These are phyloP conservation scores for Xylariaceae sp. DNA, from an alignment of 2,329 filamentous ascomycete species.

Conservation along the genomic window DNA sequence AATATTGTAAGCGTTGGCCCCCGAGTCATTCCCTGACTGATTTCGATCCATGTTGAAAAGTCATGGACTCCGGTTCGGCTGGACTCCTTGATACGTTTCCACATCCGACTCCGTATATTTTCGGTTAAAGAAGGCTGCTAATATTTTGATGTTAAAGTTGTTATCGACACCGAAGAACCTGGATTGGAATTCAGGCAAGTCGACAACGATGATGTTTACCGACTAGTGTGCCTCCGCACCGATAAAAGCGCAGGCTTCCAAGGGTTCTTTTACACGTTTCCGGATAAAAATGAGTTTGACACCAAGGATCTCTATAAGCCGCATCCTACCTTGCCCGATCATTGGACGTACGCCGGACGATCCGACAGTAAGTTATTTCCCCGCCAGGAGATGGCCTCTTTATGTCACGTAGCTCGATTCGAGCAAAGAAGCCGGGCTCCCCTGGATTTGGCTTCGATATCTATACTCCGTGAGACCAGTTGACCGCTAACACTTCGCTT, in stretches of 20 bases:
- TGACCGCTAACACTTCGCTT: neutral
- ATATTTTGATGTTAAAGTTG: conserved; percentile 24
- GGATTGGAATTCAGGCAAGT: conserved; percentile 40
- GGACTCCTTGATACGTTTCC: neutral
- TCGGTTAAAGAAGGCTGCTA: neutral
- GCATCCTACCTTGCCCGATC: conserved; percentile 37
- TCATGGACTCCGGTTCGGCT: no score
- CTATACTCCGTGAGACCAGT: no score
- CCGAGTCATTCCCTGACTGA: no score
- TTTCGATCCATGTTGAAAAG: neutral
- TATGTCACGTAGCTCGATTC: no score
- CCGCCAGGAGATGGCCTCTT: neutral
- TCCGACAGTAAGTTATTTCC: conserved; percentile 34
- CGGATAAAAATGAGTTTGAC: conserved; percentile 37
- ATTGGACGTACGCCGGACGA: conserved; percentile 39
- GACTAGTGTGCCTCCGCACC: conserved; percentile 39
- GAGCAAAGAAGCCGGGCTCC: no score
- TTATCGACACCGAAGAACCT: conserved; percentile 39
- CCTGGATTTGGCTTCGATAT: no score
- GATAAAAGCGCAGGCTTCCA: conserved; percentile 34
- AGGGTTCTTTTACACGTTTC: conserved; percentile 31
- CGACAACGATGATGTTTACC: conserved; percentile 35
- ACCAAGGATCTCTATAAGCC: conserved; percentile 43
- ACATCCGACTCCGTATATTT: neutral
- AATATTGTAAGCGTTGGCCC: conserved; percentile 34